Conservation (phyloP, 2,329 filamentous ascomycete genomes). For the Didymella keratinophila region DNA sequence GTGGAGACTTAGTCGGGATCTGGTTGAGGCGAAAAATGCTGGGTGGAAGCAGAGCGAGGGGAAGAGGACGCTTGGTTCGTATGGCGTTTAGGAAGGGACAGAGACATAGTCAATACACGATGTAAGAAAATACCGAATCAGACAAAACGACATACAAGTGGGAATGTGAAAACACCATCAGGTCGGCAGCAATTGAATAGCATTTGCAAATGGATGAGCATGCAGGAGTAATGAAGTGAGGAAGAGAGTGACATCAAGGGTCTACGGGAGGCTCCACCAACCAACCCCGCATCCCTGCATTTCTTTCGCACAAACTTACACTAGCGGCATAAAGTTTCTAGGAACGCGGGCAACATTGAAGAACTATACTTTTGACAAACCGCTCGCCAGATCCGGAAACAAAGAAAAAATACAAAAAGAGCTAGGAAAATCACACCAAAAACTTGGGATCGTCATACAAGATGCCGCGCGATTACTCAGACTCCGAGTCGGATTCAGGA, state of each 20-base stretch:
- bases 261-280: constrained; percentile 14
- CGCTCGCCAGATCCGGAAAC: not conserved
- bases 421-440: not conserved
- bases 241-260: constrained; percentile 8
- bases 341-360: constrained; percentile 17
- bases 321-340: constrained; percentile 36
- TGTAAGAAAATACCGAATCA: not conserved
- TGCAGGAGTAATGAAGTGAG: not conserved
- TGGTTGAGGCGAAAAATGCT: not conserved
- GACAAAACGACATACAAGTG: not conserved
- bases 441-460: not conserved
- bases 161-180: not conserved
- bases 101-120: not conserved
- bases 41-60: constrained; percentile 8
- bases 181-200: not conserved
- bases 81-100: not conserved
- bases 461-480: constrained; percentile 44
- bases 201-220: not conserved
- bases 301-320: constrained; percentile 38
- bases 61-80: not conserved
- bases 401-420: not conserved
- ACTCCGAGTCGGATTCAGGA: constrained; percentile 41
- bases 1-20: constrained; percentile 6
- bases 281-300: constrained; percentile 39
- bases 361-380: constrained; percentile 7